phyloP scores from a whole-genome alignment of 495 filamentous ascomycete species.

The Neurospora terricola region DNA sequence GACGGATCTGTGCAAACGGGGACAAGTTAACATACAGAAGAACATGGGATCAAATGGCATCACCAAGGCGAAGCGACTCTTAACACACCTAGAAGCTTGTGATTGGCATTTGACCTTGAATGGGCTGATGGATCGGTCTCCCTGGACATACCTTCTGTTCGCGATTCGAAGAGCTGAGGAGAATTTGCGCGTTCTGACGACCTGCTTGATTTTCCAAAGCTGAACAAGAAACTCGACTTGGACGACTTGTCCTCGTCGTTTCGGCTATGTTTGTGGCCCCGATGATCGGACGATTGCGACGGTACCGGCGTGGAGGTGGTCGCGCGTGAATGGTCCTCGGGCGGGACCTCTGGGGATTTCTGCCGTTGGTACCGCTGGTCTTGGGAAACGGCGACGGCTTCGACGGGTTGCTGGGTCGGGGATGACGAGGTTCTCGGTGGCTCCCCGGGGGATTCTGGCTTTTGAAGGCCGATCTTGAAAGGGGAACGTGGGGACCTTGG shows the following conservation, averaged over 20 bases:
- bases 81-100: constrained; percentile 36
- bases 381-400: background rate
- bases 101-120: constrained; percentile 7
- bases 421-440: constrained; percentile 8
- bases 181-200: constrained; percentile 27
- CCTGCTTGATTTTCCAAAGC: constrained; percentile 32
- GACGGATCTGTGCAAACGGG: constrained; percentile 26
- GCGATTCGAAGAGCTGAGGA: constrained; percentile 27
- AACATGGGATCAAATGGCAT: constrained; percentile 2
- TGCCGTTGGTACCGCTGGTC: constrained; percentile 6
- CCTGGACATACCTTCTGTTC: constrained; percentile 34
- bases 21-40: constrained; percentile 8
- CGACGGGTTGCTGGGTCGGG: background rate
- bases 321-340: constrained; percentile 3
- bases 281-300: constrained; percentile 11
- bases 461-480: constrained; percentile 33
- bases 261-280: constrained; percentile 18
- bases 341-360: constrained; percentile 4
- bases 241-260: constrained; percentile 25
- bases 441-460: constrained; percentile 21
- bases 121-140: constrained; percentile 29
- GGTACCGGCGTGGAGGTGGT: constrained; percentile 7
- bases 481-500: constrained; percentile 45
- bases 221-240: constrained; percentile 35
- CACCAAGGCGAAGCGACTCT: background rate